Base-by-base conservation (phyloP, 805 yeast genomes). In the Scheffersomyces spartinae region DNA sequence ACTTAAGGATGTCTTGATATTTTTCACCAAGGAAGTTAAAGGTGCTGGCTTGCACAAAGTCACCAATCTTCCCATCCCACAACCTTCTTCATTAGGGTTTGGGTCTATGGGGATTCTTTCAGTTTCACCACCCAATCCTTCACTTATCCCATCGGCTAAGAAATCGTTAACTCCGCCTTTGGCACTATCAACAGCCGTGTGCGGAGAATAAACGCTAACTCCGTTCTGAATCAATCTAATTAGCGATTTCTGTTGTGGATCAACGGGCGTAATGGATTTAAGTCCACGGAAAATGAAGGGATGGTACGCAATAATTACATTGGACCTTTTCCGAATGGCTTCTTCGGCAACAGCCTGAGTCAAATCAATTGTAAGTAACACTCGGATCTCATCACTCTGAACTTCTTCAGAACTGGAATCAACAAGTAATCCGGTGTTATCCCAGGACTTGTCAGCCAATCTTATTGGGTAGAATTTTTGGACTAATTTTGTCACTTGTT, bases 131-230 rank as follows among this genome's bases (percentile, higher is more conserved):
- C 49, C 42, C 3, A 68, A 31, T 1, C 43, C 40, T 6, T 36
- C 27, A 6, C 48, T 42, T 5, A 78, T 51, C 2, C 82, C 81
- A 19, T 68, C 71, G 1, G 71, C 79, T 21, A 91, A 61, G 79
- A 94, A 91, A 47, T 85, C 97, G 39, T 91, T 91, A 34, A 91
- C 95, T 13, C 98, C 98, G n/a, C 78, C 80, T 8, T 52, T 50
- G 7, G 91, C 91, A 13, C 96, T 88, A 52, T 91, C 98, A 3
- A 91, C 80, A 0, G 97, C 85, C 1, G 98, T 88, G 45, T 91
- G 99, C 14, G 99, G 98, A 28, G 78, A 78, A 48, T 91, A 91
- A 2, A 91, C 98, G 25, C 85, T 71, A 29, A 91, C 69, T n/a
- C 82, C 80, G 31, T 74, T 65, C 36, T 74, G 75, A 26, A 84